These are phyloP conservation scores for Collybia mongolica DNA, from an alignment of 768 basidiomycete genomes.

Conservation along the genomic window DNA sequence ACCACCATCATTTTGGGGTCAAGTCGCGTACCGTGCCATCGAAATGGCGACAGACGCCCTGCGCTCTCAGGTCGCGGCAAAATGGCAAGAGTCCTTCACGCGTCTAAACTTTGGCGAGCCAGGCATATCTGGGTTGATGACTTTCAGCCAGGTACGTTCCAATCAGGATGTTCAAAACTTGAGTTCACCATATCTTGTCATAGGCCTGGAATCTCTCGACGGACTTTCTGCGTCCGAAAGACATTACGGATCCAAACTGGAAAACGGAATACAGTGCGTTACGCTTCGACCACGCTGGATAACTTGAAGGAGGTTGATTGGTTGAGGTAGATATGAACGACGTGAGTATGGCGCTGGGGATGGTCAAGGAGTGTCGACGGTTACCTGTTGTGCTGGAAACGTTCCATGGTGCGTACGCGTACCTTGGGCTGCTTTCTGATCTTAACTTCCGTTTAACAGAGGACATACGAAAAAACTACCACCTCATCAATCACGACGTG, in stretches of 20 bases:
- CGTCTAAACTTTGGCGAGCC: slow-evolving; percentile 56
- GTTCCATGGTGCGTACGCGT: slow-evolving; percentile 58
- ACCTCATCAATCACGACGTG: slow-evolving; percentile 64
- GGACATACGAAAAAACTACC: slow-evolving; percentile 56
- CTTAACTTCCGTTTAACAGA: slow-evolving; percentile 36
- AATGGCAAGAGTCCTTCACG: slow-evolving; percentile 73
- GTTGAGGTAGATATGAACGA: slow-evolving; percentile 38
- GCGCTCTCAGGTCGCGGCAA: slow-evolving; percentile 62
- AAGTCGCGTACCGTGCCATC: background rate
- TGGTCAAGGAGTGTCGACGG: slow-evolving; percentile 57
- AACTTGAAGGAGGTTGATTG: slow-evolving; percentile 2
- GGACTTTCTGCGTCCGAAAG: slow-evolving; percentile 53
- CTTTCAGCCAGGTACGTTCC: slow-evolving; percentile 57
- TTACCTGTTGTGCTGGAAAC: slow-evolving; percentile 66
- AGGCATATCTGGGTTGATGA: slow-evolving; percentile 64
- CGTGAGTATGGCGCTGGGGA: slow-evolving; percentile 55
- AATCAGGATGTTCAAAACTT: background rate
- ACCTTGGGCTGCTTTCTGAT: background rate
- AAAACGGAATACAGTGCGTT: slow-evolving; percentile 22
- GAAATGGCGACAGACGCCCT: slow-evolving; percentile 61
- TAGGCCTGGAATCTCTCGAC: slow-evolving; percentile 64
- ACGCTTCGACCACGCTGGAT: background rate
- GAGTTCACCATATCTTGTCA: background rate
- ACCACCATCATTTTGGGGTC: no score
- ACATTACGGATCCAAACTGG: slow-evolving; percentile 38